Conservation (phyloP, 2,329 filamentous ascomycete species). For the Diaporthe destruens region DNA sequence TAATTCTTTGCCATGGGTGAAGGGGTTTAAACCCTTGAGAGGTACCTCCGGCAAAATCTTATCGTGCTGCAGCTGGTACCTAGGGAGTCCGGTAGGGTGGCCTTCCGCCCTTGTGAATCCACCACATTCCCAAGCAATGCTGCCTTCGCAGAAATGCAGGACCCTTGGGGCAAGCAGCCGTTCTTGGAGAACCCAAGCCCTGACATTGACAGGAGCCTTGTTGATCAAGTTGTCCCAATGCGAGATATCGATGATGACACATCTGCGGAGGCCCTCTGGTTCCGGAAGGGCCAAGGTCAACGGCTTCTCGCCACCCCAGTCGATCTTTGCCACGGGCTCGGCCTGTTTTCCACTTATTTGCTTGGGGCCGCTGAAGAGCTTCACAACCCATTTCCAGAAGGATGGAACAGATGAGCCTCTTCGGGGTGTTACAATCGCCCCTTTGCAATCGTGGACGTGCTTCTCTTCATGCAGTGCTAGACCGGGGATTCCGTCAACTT, state of each 20-base stretch:
- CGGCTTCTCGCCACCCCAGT: background rate
- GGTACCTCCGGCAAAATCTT: background rate
- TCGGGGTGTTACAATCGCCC: background rate
- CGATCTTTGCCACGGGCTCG: background rate
- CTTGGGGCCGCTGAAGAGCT: no score
- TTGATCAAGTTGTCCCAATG: conserved; percentile 3
- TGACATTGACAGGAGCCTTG: conserved; percentile 33
- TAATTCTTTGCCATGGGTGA: background rate
- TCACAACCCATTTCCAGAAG: background rate
- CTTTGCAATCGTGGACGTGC: background rate
- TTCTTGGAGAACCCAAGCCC: conserved; percentile 46
- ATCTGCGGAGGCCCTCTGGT: background rate
- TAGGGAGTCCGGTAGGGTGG: background rate
- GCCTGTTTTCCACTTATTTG: fast-evolving
- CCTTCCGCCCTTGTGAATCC: background rate
- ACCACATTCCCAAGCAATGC: conserved; percentile 43
- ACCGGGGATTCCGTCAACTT: conserved; percentile 8
- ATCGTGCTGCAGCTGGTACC: background rate
- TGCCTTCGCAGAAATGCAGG: conserved; percentile 42
- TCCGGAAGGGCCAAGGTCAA: background rate
- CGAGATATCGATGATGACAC: background rate
- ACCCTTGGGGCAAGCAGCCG: conserved; percentile 43
- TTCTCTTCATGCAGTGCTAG: background rate
- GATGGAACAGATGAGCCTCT: no score
- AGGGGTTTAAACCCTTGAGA: background rate